phyloP scores from a whole-genome alignment of 306 rosid species.

The Fragaria ananassa region DNA sequence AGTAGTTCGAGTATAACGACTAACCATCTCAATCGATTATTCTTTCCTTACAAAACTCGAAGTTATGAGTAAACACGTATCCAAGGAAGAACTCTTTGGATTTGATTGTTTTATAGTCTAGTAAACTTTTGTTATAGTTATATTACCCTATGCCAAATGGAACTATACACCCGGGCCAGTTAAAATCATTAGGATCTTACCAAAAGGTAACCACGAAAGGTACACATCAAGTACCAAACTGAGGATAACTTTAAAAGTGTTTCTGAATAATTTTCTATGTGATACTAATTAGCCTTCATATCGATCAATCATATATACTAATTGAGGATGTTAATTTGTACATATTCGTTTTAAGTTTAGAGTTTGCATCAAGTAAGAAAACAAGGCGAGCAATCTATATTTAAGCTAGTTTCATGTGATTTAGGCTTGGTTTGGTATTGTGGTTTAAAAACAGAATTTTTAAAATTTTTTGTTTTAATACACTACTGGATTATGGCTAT shows the following conservation, averaged over 20 bases:
- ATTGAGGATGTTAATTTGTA: no score
- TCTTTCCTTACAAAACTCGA: neutral
- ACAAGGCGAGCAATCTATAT: no score
- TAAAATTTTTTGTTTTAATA: no score
- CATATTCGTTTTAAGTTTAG: no score
- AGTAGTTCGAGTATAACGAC: neutral
- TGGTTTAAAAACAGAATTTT: no score
- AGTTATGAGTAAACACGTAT: constrained; percentile 1
- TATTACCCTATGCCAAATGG: constrained; percentile 1
- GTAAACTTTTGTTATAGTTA: neutral
- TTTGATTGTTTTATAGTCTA: neutral
- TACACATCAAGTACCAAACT: neutral
- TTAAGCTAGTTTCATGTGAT: no score
- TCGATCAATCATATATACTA: neutral
- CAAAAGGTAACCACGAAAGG: neutral
- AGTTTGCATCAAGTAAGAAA: no score
- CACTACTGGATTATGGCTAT: no score
- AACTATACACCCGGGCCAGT: neutral
- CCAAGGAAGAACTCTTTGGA: neutral
- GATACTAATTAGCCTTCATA: neutral
- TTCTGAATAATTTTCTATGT: neutral
- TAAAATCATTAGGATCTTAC: neutral
- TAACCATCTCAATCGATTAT: neutral
- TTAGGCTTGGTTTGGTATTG: no score
- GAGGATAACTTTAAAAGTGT: neutral